phyloP scores from a whole-genome alignment of 495 filamentous ascomycete genomes.

The Tuber indicum region DNA sequence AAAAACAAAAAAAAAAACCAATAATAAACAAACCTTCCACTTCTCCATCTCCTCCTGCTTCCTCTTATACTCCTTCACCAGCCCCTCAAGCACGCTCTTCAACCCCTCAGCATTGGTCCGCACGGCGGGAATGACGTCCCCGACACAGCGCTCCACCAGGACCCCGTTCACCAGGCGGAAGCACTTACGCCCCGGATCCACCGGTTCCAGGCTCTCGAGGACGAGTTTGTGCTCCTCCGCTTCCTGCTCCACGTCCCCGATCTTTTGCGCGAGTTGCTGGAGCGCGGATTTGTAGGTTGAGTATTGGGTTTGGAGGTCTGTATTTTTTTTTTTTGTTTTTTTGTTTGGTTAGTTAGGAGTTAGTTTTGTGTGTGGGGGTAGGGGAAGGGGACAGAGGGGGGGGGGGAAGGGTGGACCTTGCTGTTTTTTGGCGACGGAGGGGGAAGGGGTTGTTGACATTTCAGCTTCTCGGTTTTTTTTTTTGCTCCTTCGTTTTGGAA shows the following conservation, averaged over 20 bases:
- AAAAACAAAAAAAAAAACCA: conserved; percentile 2
- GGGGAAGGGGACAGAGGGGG: background rate
- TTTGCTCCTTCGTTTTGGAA: background rate
- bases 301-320: conserved; percentile 92
- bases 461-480: background rate
- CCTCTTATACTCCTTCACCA: conserved; percentile 92
- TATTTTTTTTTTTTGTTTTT: conserved; percentile 6
- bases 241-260: conserved; percentile 94
- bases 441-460: conserved; percentile 13
- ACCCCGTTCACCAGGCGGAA: conserved; percentile 99
- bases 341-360: conserved; percentile 1
- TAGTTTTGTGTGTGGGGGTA: background rate
- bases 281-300: conserved; percentile 91
- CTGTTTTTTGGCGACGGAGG: conserved; percentile 59
- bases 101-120: conserved; percentile 92
- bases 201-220: conserved; percentile 82
- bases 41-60: conserved; percentile 94
- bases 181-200: conserved; percentile 82
- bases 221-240: conserved; percentile 97
- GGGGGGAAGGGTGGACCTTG: conserved; percentile 57
- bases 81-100: conserved; percentile 90
- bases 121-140: conserved; percentile 82
- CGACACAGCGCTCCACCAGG: conserved; percentile 83
- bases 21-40: conserved; percentile 73
- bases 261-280: conserved; percentile 89